Evolutionary conservation across 768 basidiomycete genomes (phyloP), one percentile per base, ranked within the genome.

Genomic region (Tephrocybe sp.): DNA sequence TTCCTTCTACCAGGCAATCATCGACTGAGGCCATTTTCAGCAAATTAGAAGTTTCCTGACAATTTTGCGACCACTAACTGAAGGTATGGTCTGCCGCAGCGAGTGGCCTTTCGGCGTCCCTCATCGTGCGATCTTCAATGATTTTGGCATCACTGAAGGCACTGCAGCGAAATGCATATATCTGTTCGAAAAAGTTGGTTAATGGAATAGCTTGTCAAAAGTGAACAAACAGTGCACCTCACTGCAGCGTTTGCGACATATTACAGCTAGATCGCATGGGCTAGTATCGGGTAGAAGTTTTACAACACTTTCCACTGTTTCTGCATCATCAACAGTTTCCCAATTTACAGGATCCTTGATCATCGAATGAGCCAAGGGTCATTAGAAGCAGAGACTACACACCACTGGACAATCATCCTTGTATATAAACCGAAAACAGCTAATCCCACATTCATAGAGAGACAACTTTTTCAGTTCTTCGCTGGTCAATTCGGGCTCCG

Each of bases 241-340:
- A 24, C 65, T 62, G 50, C 83, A 85, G 9, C 72, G 69, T 51
- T 71, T 77, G 10, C 73, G 68, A 41, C 76, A 77, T 25, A 83
- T 70, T 1, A 66, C 54, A 17, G 81, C 75, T 23, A 84, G 54
- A 54, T 79, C 68, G 53, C 83, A 85, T 0, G 81, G 80, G 15
- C 61, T 55, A 18, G 73, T 52, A 48, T 83, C 74, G 7, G 82
- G 79, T 10, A 69, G 61, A 24, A 79, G 57, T 12, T 67, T 69
- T 9, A 84, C 60, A 0, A 79, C 51, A 28, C 69, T 70, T 12
- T 58, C 41, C 1, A 81, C 61, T 1, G 61, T 54, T 3, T 59
- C 58, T 4, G 54, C 30, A 11, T 70, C 71, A 0, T 52, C 43
- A 21, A 39, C 23, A 15, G 62, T 56, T 8, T 63, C 53, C 72